A percentile compares a stretch with the other conserved stretches of the same genome.
Conservation (phyloP, 352 stramenopile species). For the Phytophthora litchii region DNA sequence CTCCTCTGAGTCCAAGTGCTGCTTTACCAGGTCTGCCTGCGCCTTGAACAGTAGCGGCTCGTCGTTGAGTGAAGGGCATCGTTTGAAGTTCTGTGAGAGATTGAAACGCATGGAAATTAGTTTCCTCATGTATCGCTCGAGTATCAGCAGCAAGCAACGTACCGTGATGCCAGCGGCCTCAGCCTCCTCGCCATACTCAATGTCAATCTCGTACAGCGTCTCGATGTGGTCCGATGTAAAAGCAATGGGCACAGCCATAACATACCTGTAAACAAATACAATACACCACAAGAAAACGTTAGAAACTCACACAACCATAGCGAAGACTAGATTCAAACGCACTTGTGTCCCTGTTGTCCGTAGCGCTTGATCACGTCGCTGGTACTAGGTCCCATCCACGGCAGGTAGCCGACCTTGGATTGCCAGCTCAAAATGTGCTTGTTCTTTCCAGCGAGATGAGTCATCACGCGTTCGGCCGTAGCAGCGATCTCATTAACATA, state of each 20-base stretch:
- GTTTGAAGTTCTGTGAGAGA: constrained; percentile 84
- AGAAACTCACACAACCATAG: constrained; percentile 5
- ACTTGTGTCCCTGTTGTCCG: constrained; percentile 92
- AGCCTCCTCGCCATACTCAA: constrained; percentile 98
- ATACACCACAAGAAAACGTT: not conserved
- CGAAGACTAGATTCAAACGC: constrained; percentile 17
- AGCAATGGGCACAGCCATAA: constrained; percentile 98
- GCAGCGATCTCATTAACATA: constrained; percentile 88
- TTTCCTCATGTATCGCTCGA: not conserved
- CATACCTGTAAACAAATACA: constrained; percentile 55
- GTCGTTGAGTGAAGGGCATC: constrained; percentile 97
- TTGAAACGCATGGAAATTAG: constrained; percentile 1
- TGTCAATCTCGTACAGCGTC: constrained; percentile 99
- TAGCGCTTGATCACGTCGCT: constrained; percentile 95
- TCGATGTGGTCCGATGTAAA: constrained; percentile 99
- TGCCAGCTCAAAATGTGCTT: constrained; percentile 95
- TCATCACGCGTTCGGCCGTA: constrained; percentile 78
- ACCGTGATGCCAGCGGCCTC: constrained; percentile 93
- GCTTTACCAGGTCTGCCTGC: constrained; percentile 96
- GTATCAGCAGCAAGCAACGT: constrained; percentile 11
- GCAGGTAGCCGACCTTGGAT: constrained; percentile 97
- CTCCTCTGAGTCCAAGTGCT: constrained; percentile 85
- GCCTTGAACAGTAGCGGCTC: constrained; percentile 94
- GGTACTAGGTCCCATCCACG: constrained; percentile 98
- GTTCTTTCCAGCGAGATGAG: constrained; percentile 67